Evolutionary conservation across 2,329 filamentous ascomycete genomes (phyloP).

Genomic region (Alternaria novae-zelandiae): DNA sequence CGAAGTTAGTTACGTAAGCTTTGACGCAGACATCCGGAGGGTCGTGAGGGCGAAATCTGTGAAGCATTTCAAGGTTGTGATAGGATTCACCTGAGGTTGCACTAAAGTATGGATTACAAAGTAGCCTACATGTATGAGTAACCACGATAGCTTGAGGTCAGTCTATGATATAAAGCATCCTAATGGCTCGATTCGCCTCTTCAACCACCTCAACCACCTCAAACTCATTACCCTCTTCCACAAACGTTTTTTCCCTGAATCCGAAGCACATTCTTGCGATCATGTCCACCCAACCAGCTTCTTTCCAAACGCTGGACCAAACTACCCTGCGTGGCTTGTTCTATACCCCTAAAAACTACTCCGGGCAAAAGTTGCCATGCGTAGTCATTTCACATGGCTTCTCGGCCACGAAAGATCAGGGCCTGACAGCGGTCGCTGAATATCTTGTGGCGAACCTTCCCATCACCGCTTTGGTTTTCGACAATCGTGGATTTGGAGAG

Average conservation of each 20-base stretch:
- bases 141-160: not conserved
- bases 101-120: not conserved
- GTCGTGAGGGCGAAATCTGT: not conserved
- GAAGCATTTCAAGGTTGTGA: not conserved
- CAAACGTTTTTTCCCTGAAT: not conserved
- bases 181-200: not conserved
- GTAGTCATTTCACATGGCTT: not conserved
- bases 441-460: not conserved
- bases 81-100: not conserved
- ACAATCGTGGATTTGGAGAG: slow-evolving; percentile 3
- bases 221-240: not conserved
- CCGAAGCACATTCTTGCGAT: not conserved
- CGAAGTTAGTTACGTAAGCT: not conserved
- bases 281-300: not conserved
- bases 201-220: not conserved
- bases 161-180: not conserved
- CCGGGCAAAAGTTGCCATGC: not conserved
- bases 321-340: not conserved
- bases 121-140: not conserved
- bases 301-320: not conserved
- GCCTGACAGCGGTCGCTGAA: not conserved
- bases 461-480: not conserved
- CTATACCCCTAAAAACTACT: not conserved
- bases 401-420: not conserved
- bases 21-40: not conserved